Evolutionary conservation across 2,329 filamentous ascomycete species (phyloP).

Genomic region (Stagonosporopsis tanaceti): DNA sequence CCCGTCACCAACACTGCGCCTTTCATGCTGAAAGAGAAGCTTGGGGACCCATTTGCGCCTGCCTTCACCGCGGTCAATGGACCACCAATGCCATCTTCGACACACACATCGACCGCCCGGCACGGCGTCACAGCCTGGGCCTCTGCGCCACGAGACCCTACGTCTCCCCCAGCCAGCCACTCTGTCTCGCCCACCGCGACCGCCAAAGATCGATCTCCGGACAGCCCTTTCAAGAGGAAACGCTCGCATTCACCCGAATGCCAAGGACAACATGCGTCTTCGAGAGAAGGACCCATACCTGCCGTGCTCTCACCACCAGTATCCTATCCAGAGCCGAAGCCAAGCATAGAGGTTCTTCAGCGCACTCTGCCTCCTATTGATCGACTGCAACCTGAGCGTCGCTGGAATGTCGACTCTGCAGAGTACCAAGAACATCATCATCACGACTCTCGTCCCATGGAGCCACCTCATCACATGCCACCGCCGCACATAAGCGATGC

Average conservation of each 20-base stretch:
- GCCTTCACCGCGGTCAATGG: conserved; percentile 51
- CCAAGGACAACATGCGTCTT: conserved; percentile 11
- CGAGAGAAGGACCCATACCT: conserved; percentile 11
- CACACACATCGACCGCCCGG: conserved; percentile 17
- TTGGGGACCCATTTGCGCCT: conserved; percentile 35
- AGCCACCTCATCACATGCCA: conserved; percentile 24
- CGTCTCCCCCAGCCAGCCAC: conserved; percentile 28
- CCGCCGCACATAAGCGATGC: conserved; percentile 22
- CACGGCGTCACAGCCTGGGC: conserved; percentile 10
- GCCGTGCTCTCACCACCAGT: conserved; percentile 10
- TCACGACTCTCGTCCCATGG: conserved; percentile 30
- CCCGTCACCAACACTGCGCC: conserved; percentile 24
- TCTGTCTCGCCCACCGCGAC: conserved; percentile 34
- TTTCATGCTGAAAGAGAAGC: conserved; percentile 43
- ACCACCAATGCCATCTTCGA: conserved; percentile 34
- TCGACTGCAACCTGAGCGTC: conserved; percentile 35
- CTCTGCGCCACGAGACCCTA: conserved; percentile 15
- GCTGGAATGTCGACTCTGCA: conserved; percentile 41
- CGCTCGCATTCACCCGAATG: conserved; percentile 59
- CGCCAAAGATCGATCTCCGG: conserved; percentile 32
- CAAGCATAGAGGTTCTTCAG: conserved; percentile 14
- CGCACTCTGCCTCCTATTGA: conserved; percentile 41
- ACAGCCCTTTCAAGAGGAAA: conserved; percentile 65
- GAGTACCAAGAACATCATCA: conserved; percentile 39
- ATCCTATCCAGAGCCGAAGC: conserved; percentile 10